Evolutionary conservation across 306 rosid genomes (phyloP), one percentile per base, ranked within the genome.

Genomic region (Prunus dulcis): DNA sequence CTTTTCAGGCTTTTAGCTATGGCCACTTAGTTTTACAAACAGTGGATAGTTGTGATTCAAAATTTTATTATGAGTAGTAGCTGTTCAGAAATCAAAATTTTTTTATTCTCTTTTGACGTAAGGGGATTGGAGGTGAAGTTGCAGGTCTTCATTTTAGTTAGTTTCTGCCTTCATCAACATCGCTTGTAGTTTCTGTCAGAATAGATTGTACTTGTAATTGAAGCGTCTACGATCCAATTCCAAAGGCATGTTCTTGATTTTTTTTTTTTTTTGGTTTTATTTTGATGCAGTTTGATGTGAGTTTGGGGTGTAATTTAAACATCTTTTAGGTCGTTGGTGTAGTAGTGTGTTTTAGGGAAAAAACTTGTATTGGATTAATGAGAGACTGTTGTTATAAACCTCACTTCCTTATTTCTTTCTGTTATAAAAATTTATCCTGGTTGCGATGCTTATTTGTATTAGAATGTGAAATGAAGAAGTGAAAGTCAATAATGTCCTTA

Each of bases 61-160:
- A 15, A 45, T 51, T 58, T 64, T 60, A 52, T 78, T 78, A 49
- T 34, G n/a, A 52, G 53, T 75, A 57, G 58, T 49, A 49, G 28
- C 38, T 82, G 51, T 70, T 78, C 76, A 76, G 67, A 76, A 49
- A 34, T 12, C 28, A 18, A 76, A 28, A 45, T 14, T 2, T 32
- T 72, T 43, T 58, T 38, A 23, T 18, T 67, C 43, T 51, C 52
- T 67, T 46, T 56, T 23, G 57, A 78, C 71, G 6, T 17, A 22
- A 41, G 27, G 82, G 80, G 88, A 76, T 80, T 12, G 9, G 69
- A 76, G 82, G 83, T 78, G 79, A 77, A 73, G 69, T 78, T 55
- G 89, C 84, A 80, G 93, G 77, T 72, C 79, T 80, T 76, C 75
- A 52, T 82, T 87, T 74, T 77, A 77, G 79, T 67, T 84, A 0